Evolutionary conservation across 306 rosid genomes (phyloP), one percentile per base, ranked within the genome.

Genomic region (Acacia melanoxylon): DNA sequence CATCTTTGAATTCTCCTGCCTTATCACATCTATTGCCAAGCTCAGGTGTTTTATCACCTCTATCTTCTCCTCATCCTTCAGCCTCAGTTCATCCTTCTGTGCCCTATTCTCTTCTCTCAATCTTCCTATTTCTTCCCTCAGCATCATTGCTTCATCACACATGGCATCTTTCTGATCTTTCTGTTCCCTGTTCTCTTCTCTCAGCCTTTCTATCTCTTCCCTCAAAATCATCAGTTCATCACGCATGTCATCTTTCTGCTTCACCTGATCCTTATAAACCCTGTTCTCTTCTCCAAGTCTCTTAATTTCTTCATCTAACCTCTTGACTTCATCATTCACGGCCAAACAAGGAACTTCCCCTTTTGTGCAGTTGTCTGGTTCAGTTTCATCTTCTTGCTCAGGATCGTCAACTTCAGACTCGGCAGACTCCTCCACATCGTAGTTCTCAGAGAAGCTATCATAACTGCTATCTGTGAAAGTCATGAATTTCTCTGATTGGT

Each of bases 371-470:
- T 82, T 45, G 59, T 79, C 80, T 37, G 76, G 69, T 54, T 72
- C 66, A 77, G 75, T 59, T 63, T 71, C 88, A 46, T 80, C 89
- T 77, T 89, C 94, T 16, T n/a, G 78, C 58, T 92, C 97, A 16
- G 94, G 98, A 86, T 94, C 92, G 77, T 91, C 94, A 76, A 92
- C 89, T 86, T 94, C 97, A n/a, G 98, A 94, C 70, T 90, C 89
- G 1, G 78, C 89, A 33, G 74, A 86, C 45, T 94, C 96, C 58
- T 89, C 97, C 1, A 37, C 85, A 59, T 86, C 90, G 73, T 81
- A 86, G 27, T 78, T 84, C 83, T 91, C 92, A 3, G 90, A 90
- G 71, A 67, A 85, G 83, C 87, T 84, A 52, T 94, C 93, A 37
- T 87, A 86, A 69, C 81, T 79, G 15, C 63, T 68, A 79, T 89